Conservation (phyloP, 208 protist genomes). For the Tetramitus jugosus region DNA sequence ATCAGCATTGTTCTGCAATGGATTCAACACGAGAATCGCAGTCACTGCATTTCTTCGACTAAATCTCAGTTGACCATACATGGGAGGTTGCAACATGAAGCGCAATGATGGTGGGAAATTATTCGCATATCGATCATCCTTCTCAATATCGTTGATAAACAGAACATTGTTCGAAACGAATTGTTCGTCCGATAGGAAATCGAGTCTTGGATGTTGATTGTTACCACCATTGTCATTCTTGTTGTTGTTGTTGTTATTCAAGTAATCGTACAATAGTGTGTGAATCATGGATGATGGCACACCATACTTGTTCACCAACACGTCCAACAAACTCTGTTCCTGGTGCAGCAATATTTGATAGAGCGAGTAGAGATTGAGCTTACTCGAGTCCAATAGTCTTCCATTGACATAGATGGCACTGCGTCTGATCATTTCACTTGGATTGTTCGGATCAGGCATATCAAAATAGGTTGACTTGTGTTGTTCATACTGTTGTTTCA, state of each 20-base stretch:
- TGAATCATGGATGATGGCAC: neutral
- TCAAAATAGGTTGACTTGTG: neutral
- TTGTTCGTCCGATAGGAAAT: too few species aligned
- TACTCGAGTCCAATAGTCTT: neutral
- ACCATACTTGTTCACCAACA: neutral
- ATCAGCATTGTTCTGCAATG: neutral
- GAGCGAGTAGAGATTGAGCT: neutral
- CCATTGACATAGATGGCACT: slow-evolving; percentile 15
- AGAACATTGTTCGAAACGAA: neutral
- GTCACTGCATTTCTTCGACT: neutral
- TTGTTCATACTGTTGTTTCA: neutral
- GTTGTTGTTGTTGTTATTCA: too few species aligned
- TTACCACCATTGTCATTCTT: too few species aligned
- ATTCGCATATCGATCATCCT: neutral
- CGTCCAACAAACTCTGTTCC: neutral
- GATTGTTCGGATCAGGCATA: neutral
- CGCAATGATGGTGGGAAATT: neutral
- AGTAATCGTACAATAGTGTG: too few species aligned
- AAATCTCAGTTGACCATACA: slow-evolving; percentile 16
- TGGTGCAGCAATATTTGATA: neutral
- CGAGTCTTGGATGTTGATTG: too few species aligned
- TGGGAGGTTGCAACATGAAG: neutral
- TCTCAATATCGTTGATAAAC: slow-evolving; percentile 17
- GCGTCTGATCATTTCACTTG: neutral
- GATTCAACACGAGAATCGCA: slow-evolving; percentile 1